Evolutionary conservation across 805 yeast genomes (phyloP).

Genomic region (Schwanniomyces vanrijiae): DNA sequence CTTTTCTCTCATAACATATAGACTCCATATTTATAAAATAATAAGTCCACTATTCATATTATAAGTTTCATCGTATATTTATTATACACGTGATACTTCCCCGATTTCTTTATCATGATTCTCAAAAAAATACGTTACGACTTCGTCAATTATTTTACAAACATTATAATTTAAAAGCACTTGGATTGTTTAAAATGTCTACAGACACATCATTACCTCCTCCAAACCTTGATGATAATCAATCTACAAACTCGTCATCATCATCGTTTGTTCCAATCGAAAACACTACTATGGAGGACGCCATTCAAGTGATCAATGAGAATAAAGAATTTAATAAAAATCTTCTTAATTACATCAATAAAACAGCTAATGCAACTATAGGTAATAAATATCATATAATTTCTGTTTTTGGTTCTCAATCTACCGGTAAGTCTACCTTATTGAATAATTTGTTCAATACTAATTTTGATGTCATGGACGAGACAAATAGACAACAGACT

Average conservation of each 20-base stretch:
- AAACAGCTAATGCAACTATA: constrained; percentile 30
- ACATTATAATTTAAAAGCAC: not conserved
- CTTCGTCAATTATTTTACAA: not conserved
- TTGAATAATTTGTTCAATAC: constrained; percentile 86
- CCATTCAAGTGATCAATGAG: constrained; percentile 66
- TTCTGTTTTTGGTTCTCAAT: constrained; percentile 95
- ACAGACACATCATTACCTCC: constrained; percentile 3
- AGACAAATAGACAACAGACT: constrained; percentile 81
- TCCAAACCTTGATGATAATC: constrained; percentile 5
- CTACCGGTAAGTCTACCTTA: constrained; percentile 93
- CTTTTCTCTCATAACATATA: not conserved
- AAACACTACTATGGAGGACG: constrained; percentile 27
- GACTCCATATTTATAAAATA: not conserved
- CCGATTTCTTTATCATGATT: not conserved
- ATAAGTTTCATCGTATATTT: not conserved
- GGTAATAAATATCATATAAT: constrained; percentile 85
- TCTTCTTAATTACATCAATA: constrained; percentile 34
- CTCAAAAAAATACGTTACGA: not conserved
- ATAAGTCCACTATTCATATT: not conserved
- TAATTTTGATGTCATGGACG: constrained; percentile 91
- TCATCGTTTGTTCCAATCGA: constrained; percentile 44
- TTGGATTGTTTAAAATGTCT: constrained; percentile 1
- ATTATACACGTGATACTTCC: not conserved
- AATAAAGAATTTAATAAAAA: constrained; percentile 49
- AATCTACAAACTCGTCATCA: constrained; percentile 22